These are phyloP conservation scores for Xylaria grammica DNA, from an alignment of 495 filamentous ascomycete genomes.

Conservation along the genomic window DNA sequence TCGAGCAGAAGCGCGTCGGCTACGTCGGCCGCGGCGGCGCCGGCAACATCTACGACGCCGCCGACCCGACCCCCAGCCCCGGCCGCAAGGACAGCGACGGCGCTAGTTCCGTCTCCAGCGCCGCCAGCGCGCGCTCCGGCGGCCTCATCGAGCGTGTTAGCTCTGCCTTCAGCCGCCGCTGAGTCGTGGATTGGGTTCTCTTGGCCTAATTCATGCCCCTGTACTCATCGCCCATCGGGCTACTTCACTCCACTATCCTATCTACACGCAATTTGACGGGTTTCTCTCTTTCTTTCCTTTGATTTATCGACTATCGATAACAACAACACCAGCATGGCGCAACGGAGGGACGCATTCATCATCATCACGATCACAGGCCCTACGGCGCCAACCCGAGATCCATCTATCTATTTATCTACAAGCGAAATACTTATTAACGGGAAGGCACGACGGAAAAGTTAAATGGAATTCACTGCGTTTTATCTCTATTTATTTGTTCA, in stretches of 20 bases:
- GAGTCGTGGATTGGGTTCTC: not conserved
- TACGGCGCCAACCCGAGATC: not conserved
- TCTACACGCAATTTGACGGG: not conserved
- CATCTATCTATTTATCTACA: too few species aligned
- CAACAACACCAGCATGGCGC: conserved; percentile 29
- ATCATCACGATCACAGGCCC: not conserved
- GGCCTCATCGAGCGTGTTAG: conserved; percentile 34
- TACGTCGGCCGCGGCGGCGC: conserved; percentile 89
- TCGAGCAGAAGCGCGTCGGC: conserved; percentile 62
- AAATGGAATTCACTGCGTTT: too few species aligned
- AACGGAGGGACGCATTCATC: conserved; percentile 21
- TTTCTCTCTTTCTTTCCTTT: not conserved
- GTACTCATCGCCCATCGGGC: too few species aligned
- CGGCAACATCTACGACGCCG: conserved; percentile 68
- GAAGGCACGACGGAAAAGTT: too few species aligned
- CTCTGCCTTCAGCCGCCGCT: conserved; percentile 27
- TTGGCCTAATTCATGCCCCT: not conserved
- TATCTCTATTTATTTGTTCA: too few species aligned
- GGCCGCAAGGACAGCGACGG: conserved; percentile 35
- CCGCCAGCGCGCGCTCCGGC: conserved; percentile 34
- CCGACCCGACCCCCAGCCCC: conserved; percentile 20
- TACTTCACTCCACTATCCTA: not conserved
- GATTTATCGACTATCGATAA: conserved; percentile 1
- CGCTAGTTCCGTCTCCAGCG: conserved; percentile 40
- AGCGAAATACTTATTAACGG: not conserved